Percentiles rank a stretch among this genome's conserved stretches.
Conservation (phyloP, 2,329 filamentous ascomycete species). For the Paraphaeosphaeria minitans region DNA sequence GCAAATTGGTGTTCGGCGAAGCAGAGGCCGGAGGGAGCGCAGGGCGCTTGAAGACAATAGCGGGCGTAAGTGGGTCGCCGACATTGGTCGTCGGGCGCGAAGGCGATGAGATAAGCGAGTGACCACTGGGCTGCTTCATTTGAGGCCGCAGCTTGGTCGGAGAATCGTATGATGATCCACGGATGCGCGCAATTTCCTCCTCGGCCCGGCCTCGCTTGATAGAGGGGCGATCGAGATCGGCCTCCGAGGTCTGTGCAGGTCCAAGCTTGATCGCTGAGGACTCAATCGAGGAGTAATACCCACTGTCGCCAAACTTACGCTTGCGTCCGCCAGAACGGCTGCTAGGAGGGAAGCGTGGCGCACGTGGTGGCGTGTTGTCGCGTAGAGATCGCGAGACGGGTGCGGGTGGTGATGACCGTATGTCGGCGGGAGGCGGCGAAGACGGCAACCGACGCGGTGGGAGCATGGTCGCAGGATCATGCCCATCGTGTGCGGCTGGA, state of each 20-base stretch:
- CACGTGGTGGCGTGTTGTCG: conserved; percentile 77
- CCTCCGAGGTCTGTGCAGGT: conserved; percentile 74
- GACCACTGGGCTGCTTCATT: conserved; percentile 52
- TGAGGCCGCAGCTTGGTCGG: conserved; percentile 72
- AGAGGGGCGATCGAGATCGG: conserved; percentile 72
- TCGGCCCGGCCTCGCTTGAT: conserved; percentile 91
- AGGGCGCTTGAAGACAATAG: conserved; percentile 77
- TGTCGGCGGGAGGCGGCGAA: conserved; percentile 71
- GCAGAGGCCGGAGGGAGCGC: conserved; percentile 72
- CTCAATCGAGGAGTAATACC: conserved; percentile 94
- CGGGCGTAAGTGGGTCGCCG: conserved; percentile 76
- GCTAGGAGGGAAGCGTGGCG: conserved; percentile 63
- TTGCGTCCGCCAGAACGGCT: conserved; percentile 72
- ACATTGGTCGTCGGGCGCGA: conserved; percentile 44
- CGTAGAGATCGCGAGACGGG: conserved; percentile 67
- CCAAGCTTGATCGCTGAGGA: conserved; percentile 79
- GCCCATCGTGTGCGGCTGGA: conserved; percentile 55
- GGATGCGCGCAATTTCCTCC: conserved; percentile 91
- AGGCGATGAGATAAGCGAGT: conserved; percentile 49
- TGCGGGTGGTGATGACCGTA: conserved; percentile 93
- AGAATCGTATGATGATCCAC: conserved; percentile 91
- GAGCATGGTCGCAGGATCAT: conserved; percentile 49
- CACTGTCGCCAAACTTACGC: conserved; percentile 87
- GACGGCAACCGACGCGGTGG: conserved; percentile 61
- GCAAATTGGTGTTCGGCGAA: conserved; percentile 90